These are phyloP conservation scores for Morella rubra DNA, from an alignment of 306 rosid genomes.

Conservation along the genomic window DNA sequence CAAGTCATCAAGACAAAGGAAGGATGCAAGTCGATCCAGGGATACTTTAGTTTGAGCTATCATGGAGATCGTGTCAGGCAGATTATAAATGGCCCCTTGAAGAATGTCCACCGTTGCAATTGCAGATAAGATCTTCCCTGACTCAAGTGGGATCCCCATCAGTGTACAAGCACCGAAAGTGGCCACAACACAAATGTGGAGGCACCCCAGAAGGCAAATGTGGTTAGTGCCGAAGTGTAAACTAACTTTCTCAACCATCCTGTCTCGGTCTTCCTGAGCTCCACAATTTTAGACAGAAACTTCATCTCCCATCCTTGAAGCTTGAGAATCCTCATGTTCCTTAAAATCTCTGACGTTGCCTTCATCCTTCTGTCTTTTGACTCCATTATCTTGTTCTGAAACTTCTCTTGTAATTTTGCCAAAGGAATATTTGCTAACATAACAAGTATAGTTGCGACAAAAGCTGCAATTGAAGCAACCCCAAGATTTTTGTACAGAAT, in stretches of 20 bases:
- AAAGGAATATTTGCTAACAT: constrained; percentile 54
- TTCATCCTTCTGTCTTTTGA: constrained; percentile 60
- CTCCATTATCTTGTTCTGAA: constrained; percentile 52
- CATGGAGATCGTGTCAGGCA: constrained; percentile 48
- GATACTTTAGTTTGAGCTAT: constrained; percentile 54
- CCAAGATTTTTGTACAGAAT: constrained; percentile 53
- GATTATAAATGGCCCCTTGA: constrained; percentile 42
- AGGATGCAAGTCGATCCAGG: constrained; percentile 49
- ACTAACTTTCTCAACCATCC: constrained; percentile 46
- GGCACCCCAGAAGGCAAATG: constrained; percentile 47
- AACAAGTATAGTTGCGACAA: constrained; percentile 42
- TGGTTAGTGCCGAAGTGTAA: constrained; percentile 31
- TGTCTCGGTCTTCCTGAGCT: constrained; percentile 41
- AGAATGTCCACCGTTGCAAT: constrained; percentile 54
- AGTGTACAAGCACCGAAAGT: constrained; percentile 51
- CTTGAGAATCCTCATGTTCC: constrained; percentile 63
- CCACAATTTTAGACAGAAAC: constrained; percentile 43
- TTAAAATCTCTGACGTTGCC: constrained; percentile 54
- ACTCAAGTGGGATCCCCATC: constrained; percentile 51
- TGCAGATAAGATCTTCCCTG: constrained; percentile 55
- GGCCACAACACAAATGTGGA: constrained; percentile 48
- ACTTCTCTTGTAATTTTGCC: constrained; percentile 42
- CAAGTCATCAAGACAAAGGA: constrained; percentile 49
- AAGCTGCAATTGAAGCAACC: constrained; percentile 44
- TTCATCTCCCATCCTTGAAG: constrained; percentile 75